Evolutionary conservation across 768 basidiomycete species (phyloP).

Genomic region (Tulasnella sp.): DNA sequence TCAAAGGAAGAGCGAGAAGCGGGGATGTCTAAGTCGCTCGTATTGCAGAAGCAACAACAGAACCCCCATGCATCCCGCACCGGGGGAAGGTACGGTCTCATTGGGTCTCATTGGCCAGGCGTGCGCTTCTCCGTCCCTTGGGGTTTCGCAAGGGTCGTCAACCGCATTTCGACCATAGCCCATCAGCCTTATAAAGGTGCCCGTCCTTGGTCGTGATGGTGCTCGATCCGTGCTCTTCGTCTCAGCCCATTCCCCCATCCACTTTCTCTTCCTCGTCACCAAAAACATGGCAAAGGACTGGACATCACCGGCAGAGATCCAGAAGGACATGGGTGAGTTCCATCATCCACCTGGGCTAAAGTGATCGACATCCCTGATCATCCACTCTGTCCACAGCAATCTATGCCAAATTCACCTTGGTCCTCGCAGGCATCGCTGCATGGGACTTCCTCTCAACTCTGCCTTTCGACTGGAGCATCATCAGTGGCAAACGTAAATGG

Average conservation of each 20-base stretch:
- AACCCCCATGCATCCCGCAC: background rate
- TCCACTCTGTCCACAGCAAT: conserved; percentile 18
- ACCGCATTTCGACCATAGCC: background rate
- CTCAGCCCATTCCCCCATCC: conserved; percentile 5
- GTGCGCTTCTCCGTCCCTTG: background rate
- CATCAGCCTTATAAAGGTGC: conserved; percentile 1
- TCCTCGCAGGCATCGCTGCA: conserved; percentile 3
- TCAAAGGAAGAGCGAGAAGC: background rate
- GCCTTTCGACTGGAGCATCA: conserved; percentile 29
- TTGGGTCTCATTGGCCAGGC: background rate
- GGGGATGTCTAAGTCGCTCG: background rate
- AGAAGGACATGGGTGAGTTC: conserved; percentile 17
- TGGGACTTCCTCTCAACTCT: conserved; percentile 23
- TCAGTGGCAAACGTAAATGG: conserved; percentile 10
- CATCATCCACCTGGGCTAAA: background rate
- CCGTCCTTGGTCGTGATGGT: background rate
- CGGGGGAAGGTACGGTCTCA: background rate
- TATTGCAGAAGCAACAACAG: background rate
- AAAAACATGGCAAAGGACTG: conserved; percentile 16
- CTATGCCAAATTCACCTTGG: conserved; percentile 18
- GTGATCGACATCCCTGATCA: conserved; percentile 5
- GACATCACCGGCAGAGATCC: background rate
- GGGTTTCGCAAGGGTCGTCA: conserved; percentile 4
- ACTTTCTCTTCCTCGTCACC: background rate
- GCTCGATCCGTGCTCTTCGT: background rate